phyloP scores from a whole-genome alignment of 1,284 basidiomycete species.

The Cryptococcus sp. region DNA sequence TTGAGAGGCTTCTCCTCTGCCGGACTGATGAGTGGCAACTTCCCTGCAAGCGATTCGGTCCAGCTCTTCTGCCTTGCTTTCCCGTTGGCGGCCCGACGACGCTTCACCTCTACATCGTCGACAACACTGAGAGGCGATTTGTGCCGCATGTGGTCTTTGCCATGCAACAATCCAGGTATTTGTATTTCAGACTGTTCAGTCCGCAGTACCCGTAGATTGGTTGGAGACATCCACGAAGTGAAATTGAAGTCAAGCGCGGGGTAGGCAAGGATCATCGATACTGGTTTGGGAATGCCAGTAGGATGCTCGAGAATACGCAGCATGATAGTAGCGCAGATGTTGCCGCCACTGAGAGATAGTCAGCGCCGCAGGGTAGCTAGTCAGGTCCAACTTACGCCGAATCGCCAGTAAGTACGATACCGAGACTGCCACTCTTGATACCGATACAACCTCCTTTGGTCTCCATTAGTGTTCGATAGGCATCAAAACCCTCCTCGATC shows the following conservation, averaged over 20 bases:
- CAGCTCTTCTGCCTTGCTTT: constrained; percentile 56
- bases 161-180: constrained; percentile 65
- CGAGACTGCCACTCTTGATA: constrained; percentile 67
- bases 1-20: constrained; percentile 18
- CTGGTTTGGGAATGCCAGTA: constrained; percentile 60
- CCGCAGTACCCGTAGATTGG: constrained; percentile 77
- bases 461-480: constrained; percentile 78
- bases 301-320: constrained; percentile 75
- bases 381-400: constrained; percentile 71
- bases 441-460: constrained; percentile 79
- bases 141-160: constrained; percentile 85
- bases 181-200: constrained; percentile 71
- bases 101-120: constrained; percentile 58
- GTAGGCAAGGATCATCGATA: constrained; percentile 76
- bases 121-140: constrained; percentile 86
- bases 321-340: constrained; percentile 78
- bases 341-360: constrained; percentile 67
- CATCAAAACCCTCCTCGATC: constrained; percentile 90
- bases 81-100: constrained; percentile 8
- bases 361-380: neutral
- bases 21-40: constrained; percentile 35
- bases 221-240: constrained; percentile 93
- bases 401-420: constrained; percentile 79
- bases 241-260: constrained; percentile 89
- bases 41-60: constrained; percentile 52